A percentile compares a stretch with the other conserved stretches of the same genome.
Evolutionary conservation across 2,329 filamentous ascomycete genomes (phyloP).

Genomic region (Fusarium equiseti): DNA sequence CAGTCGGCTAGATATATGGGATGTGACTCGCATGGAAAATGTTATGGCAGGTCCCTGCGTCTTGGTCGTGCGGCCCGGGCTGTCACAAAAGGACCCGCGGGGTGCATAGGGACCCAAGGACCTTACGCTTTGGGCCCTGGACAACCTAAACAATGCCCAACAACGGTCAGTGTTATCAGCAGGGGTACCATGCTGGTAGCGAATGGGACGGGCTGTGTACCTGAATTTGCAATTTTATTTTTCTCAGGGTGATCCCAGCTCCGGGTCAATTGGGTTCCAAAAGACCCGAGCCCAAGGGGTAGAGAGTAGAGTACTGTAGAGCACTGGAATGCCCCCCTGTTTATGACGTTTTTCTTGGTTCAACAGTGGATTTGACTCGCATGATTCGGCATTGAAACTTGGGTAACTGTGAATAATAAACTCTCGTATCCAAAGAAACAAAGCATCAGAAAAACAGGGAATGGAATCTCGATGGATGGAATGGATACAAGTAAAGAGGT

Average conservation of each 20-base stretch:
- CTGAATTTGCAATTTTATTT: conserved; percentile 35
- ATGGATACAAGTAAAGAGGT: conserved; percentile 8
- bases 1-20: conserved; percentile 27
- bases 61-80: background rate
- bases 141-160: conserved; percentile 33
- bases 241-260: conserved; percentile 38
- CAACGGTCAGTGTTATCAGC: conserved; percentile 8
- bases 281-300: conserved; percentile 19
- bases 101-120: conserved; percentile 21
- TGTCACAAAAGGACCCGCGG: conserved; percentile 17
- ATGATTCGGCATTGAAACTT: conserved; percentile 1
- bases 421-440: background rate
- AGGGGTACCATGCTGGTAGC: conserved; percentile 21
- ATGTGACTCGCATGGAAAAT: background rate
- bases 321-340: conserved; percentile 21
- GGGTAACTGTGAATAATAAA: background rate
- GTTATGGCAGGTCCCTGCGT: conserved; percentile 4
- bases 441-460: background rate
- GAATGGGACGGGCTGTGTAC: conserved; percentile 21
- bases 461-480: conserved; percentile 27
- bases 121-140: conserved; percentile 1
- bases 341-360: conserved; percentile 1
- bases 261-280: conserved; percentile 32
- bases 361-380: conserved; percentile 2
- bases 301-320: background rate